Percentiles rank a stretch among this genome's conserved stretches.
Evolutionary conservation across 2,329 filamentous ascomycete genomes (phyloP).

Genomic region (Cephalotrichum gorgonifer): DNA sequence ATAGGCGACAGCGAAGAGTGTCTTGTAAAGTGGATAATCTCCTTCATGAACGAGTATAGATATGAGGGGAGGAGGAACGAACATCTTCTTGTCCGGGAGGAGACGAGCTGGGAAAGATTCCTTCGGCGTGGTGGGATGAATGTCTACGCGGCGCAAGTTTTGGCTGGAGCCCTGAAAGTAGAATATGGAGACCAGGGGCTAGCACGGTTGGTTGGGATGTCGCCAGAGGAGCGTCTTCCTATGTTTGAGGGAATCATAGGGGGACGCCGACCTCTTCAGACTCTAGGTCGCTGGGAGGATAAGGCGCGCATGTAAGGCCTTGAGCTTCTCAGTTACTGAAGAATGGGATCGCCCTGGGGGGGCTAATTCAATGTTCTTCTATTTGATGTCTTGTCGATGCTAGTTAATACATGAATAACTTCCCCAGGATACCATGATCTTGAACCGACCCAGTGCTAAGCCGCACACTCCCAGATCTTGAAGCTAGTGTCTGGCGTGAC

Average conservation of each 20-base stretch:
- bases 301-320: background rate
- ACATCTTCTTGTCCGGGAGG: slow-evolving; percentile 23
- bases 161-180: slow-evolving; percentile 16
- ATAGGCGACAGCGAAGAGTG: slow-evolving; percentile 38
- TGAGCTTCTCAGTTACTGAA: background rate
- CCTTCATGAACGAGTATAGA: slow-evolving; percentile 36
- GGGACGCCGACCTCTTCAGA: slow-evolving; percentile 4
- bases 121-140: slow-evolving; percentile 25
- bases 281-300: background rate
- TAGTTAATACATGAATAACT: background rate
- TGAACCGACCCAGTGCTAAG: background rate
- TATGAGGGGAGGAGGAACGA: slow-evolving; percentile 15
- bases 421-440: no score
- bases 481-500: slow-evolving; percentile 9
- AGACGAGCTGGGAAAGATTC: slow-evolving; percentile 29
- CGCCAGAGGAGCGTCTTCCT: slow-evolving; percentile 11
- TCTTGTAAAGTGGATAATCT: slow-evolving; percentile 44
- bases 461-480: slow-evolving; percentile 8
- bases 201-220: slow-evolving; percentile 19
- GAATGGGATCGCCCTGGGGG: background rate
- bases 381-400: background rate
- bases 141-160: slow-evolving; percentile 22
- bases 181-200: slow-evolving; percentile 18
- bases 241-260: slow-evolving; percentile 18
- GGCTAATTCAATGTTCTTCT: background rate